These are phyloP conservation scores for Phyllosticta paracitricarpa DNA, from an alignment of 2,329 filamentous ascomycete genomes.

Conservation along the genomic window DNA sequence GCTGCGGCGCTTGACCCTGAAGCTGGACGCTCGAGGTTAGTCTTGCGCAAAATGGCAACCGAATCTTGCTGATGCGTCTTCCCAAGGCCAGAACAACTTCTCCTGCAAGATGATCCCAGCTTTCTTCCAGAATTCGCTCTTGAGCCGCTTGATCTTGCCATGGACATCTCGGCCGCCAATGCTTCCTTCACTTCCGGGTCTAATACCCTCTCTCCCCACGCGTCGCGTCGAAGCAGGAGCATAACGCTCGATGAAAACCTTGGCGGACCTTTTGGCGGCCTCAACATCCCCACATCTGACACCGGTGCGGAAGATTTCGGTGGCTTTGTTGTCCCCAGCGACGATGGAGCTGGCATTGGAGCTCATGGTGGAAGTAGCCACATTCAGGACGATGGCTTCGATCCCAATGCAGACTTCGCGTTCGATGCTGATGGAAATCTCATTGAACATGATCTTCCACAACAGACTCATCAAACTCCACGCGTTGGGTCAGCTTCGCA, in stretches of 20 bases:
- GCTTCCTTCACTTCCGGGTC: slow-evolving; percentile 20
- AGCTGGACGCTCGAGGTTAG: slow-evolving; percentile 63
- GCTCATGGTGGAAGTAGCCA: not conserved
- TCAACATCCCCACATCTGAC: slow-evolving; percentile 42
- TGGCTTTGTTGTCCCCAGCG: slow-evolving; percentile 32
- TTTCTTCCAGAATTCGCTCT: slow-evolving; percentile 61
- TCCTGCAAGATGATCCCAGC: slow-evolving; percentile 70
- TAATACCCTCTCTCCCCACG: not conserved
- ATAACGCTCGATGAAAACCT: not conserved
- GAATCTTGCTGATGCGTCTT: not conserved
- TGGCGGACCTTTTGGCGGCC: slow-evolving; percentile 15
- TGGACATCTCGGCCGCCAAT: slow-evolving; percentile 40
- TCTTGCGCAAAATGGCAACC: slow-evolving; percentile 2
- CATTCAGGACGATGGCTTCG: slow-evolving; percentile 29
- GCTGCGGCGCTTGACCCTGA: slow-evolving; percentile 56
- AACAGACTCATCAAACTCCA: slow-evolving; percentile 14
- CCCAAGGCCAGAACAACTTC: slow-evolving; percentile 60
- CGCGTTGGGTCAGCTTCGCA: slow-evolving; percentile 15
- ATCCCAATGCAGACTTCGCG: slow-evolving; percentile 46
- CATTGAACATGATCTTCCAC: slow-evolving; percentile 32
- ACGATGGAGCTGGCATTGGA: slow-evolving; percentile 27
- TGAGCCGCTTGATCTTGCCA: slow-evolving; percentile 47
- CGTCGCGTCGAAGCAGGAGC: not conserved
- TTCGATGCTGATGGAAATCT: slow-evolving; percentile 54
- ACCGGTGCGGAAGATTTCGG: slow-evolving; percentile 20